Evolutionary conservation across 73 alveolate genomes (phyloP), one percentile per base, ranked within the genome.

Genomic region (Blepharisma stoltei): DNA sequence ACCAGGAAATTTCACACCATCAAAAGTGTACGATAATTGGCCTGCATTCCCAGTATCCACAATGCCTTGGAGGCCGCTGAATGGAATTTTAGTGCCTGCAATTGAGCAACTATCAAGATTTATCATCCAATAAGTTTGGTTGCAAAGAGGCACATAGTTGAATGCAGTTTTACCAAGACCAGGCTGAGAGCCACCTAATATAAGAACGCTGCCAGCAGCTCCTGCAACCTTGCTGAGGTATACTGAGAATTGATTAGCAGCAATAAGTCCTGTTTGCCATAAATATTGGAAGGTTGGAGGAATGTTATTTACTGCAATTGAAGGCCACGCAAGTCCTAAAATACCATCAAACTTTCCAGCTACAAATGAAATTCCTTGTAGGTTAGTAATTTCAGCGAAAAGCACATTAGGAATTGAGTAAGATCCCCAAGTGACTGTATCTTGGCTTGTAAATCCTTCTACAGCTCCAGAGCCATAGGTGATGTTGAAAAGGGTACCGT

Each of bases 391-490:
- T 71, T 85, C 93, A 38, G 94, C 96, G 81, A 89, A 87, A 5
- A 54, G 73, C 69, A 80, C 70, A 60, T 81, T 55, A 23, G 54
- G 50, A 7, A 87, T 77, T 20, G 27, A 25, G 11, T 55, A 77
- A 47, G 54, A 87, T 0, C 94, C 96, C 68, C 87, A 86, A 65
- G 53, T 71, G 48, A 77, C 83, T 44, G 68, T 68, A 68, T 89
- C 96, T 47, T 71, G 53, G 25, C 83, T 54, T 52, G 78, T 77
- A 65, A 20, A 27, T 70, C 96, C 96, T 52, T 67, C 27, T 66
- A 89, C 86, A 38, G 87, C 52, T 0, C 96, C 96, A 23, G 93
- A 81, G 53, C 96, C 96, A 81, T 83, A 89, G 23, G 78, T 27
- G 76, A 89, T 78, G 50, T 65, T 84, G 87, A 89, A 86, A 14